Conservation (phyloP, 73 alveolate species). For the Breviolum minutum region DNA sequence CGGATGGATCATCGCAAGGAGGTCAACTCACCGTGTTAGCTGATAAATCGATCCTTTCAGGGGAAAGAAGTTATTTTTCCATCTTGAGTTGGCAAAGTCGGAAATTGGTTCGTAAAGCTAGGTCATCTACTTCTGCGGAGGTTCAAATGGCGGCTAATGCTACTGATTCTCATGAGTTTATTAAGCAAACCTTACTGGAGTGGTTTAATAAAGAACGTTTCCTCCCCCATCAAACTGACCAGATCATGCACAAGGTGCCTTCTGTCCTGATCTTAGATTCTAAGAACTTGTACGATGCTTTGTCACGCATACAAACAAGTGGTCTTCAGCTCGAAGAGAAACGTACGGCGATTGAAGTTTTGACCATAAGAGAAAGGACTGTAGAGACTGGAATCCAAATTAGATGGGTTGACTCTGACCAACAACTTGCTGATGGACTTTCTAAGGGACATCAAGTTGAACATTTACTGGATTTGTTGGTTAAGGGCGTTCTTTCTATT, state of each 20-base stretch:
- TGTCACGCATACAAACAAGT: not conserved
- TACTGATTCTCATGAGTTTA: not conserved
- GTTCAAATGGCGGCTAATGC: conserved; percentile 22
- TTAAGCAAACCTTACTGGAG: not conserved
- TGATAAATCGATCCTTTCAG: not conserved
- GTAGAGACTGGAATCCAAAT: not conserved
- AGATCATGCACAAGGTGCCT: not conserved
- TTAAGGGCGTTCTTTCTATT: not conserved
- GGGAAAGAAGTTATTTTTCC: no score
- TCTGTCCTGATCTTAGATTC: not conserved
- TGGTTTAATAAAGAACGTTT: not conserved
- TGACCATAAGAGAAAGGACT: not conserved
- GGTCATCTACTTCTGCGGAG: conserved; percentile 27
- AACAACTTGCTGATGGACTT: not conserved
- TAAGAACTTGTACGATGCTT: conserved; percentile 10
- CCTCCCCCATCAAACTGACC: not conserved
- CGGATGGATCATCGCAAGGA: not conserved
- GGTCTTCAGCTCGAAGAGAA: conserved; percentile 14
- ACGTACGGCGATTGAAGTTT: not conserved
- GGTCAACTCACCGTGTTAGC: not conserved
- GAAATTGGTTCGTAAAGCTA: not conserved
- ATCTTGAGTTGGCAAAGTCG: not conserved
- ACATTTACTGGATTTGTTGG: not conserved
- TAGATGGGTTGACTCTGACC: conserved; percentile 29
- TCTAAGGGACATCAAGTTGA: not conserved